These are phyloP conservation scores for Lactarius psammicola DNA, from an alignment of 768 basidiomycete genomes.

Conservation along the genomic window DNA sequence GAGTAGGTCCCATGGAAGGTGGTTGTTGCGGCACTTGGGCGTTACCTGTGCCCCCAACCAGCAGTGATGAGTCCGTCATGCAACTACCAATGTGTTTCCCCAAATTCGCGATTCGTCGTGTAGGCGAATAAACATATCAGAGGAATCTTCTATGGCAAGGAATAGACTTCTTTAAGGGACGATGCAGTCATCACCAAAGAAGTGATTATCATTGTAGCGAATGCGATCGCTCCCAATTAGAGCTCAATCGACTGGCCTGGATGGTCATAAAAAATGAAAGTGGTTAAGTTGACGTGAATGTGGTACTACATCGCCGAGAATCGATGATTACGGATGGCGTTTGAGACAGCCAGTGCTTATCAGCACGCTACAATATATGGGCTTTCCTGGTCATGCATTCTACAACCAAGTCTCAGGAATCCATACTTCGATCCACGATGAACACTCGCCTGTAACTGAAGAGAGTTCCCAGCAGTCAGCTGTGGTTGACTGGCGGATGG, in stretches of 20 bases:
- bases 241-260: not conserved
- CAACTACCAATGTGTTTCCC: too few relatives aligned
- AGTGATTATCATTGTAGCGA: not conserved
- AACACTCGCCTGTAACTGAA: slow-evolving; percentile 17
- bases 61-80: too few relatives aligned
- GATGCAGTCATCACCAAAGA: too few relatives aligned
- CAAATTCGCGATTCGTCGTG: too few relatives aligned
- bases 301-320: not conserved
- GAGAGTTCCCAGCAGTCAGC: slow-evolving; percentile 1
- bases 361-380: not conserved
- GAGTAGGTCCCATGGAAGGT: too few relatives aligned
- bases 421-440: not conserved
- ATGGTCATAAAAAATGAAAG: not conserved
- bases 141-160: too few relatives aligned
- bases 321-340: not conserved
- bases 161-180: too few relatives aligned
- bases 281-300: not conserved
- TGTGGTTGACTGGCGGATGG: not conserved
- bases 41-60: too few relatives aligned
- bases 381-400: not conserved
- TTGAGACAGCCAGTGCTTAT: not conserved
- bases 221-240: not conserved
- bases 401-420: not conserved
- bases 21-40: too few relatives aligned
- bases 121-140: too few relatives aligned